Percentiles rank a stretch among this genome's conserved stretches.
These are phyloP conservation scores for Brettanomyces anomalus DNA, from an alignment of 805 yeast genomes.

Conservation along the genomic window DNA sequence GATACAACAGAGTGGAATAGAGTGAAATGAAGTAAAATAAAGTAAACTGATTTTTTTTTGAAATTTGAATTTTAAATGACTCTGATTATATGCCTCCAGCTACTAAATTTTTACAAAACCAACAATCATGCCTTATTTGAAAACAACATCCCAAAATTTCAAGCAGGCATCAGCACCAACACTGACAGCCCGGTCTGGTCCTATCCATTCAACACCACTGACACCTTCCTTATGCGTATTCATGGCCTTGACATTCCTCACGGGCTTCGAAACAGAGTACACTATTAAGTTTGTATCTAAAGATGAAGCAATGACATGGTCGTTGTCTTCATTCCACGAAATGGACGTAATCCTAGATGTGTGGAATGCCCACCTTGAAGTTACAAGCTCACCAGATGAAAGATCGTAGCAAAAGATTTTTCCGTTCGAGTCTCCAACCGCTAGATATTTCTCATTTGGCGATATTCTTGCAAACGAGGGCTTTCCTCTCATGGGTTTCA, in stretches of 20 bases:
- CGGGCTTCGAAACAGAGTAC: conserved; percentile 72
- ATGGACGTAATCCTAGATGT: conserved; percentile 72
- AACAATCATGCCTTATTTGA: not conserved
- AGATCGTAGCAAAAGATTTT: conserved; percentile 69
- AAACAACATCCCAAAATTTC: conserved; percentile 55
- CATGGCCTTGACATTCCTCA: conserved; percentile 60
- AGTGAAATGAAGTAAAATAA: too few species aligned
- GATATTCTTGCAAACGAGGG: conserved; percentile 62
- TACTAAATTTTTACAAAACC: not conserved
- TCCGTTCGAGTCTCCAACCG: conserved; percentile 83
- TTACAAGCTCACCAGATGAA: conserved; percentile 44
- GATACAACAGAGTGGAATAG: too few species aligned
- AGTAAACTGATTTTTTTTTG: too few species aligned
- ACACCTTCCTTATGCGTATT: conserved; percentile 91
- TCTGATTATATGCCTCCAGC: too few species aligned
- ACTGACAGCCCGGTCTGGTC: conserved; percentile 42
- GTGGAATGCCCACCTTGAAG: conserved; percentile 95
- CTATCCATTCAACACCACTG: conserved; percentile 60
- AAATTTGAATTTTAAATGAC: too few species aligned
- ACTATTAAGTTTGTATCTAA: conserved; percentile 75
- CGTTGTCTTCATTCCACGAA: conserved; percentile 69
- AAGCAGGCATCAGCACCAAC: conserved; percentile 79
- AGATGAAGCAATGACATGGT: conserved; percentile 69
- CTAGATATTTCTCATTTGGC: conserved; percentile 57
- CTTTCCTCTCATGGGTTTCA: conserved; percentile 44